Conservation (phyloP, 2,329 filamentous ascomycete genomes). For the Aspergillus floridensis region DNA sequence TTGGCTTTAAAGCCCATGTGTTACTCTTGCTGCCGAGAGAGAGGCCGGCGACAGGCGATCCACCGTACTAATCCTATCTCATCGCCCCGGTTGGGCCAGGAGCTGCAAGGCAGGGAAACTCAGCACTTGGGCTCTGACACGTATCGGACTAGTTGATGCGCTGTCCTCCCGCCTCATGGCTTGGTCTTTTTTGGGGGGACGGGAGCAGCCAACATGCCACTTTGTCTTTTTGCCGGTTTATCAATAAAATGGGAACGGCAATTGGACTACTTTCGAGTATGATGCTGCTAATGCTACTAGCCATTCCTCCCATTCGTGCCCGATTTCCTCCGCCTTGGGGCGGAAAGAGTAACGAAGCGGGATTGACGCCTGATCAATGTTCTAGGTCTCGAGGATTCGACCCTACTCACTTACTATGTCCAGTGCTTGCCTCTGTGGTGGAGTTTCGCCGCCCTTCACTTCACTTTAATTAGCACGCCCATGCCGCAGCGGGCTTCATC, state of each 20-base stretch:
- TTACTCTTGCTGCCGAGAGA: constrained; percentile 11
- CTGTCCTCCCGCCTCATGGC: constrained; percentile 20
- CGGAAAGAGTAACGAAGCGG: not conserved
- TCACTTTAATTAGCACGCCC: constrained; percentile 10
- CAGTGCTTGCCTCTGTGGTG: constrained; percentile 5
- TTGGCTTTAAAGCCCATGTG: constrained; percentile 12
- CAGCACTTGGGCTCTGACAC: constrained; percentile 33
- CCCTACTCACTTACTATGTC: not conserved
- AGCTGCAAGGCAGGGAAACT: constrained; percentile 28
- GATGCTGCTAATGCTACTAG: not conserved
- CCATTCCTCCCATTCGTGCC: constrained; percentile 11
- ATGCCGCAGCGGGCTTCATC: constrained; percentile 12
- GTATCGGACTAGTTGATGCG: constrained; percentile 26
- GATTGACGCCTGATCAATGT: not conserved
- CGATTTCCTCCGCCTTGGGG: constrained; percentile 4
- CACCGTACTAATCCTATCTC: constrained; percentile 24
- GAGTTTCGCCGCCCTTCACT: constrained; percentile 4
- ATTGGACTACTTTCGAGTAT: not conserved
- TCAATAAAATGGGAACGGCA: not conserved
- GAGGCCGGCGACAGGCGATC: constrained; percentile 20
- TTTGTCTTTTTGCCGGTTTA: constrained; percentile 6
- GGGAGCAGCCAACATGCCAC: constrained; percentile 12
- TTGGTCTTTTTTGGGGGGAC: constrained; percentile 8
- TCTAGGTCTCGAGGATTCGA: not conserved
- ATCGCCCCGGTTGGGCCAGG: constrained; percentile 21